Evolutionary conservation across 2,329 filamentous ascomycete species (phyloP).

Genomic region (Sclerotinia nivalis): DNA sequence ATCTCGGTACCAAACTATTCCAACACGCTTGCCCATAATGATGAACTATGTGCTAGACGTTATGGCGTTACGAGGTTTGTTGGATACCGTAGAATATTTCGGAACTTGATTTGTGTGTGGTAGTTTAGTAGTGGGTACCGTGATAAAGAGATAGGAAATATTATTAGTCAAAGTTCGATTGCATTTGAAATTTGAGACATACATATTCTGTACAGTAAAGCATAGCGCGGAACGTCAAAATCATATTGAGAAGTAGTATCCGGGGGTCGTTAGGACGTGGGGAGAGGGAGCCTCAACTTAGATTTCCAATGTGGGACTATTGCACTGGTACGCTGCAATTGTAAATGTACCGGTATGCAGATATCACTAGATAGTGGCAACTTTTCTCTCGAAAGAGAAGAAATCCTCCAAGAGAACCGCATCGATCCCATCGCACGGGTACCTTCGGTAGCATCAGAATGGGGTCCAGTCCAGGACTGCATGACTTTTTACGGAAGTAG

Average conservation of each 20-base stretch:
- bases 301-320: background rate
- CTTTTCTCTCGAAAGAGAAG: background rate
- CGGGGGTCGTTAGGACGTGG: background rate
- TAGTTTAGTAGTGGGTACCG: background rate
- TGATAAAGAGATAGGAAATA: conserved; percentile 2
- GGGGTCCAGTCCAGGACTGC: background rate
- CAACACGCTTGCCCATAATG: background rate
- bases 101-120: background rate
- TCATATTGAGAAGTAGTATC: conserved; percentile 3
- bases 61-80: conserved; percentile 3
- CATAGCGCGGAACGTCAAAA: conserved; percentile 1
- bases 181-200: background rate
- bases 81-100: background rate
- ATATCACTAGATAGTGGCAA: conserved; percentile 16
- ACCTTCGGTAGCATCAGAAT: conserved; percentile 2
- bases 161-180: background rate
- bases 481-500: background rate
- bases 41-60: background rate
- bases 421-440: background rate
- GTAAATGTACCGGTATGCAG: conserved; percentile 8
- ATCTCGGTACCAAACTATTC: conserved; percentile 11
- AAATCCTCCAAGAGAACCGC: background rate
- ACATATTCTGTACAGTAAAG: conserved; percentile 2
- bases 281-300: conserved; percentile 10
- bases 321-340: background rate